Evolutionary conservation across 108 stramenopile species (phyloP).

Genomic region (Licmophora abbreviata): DNA sequence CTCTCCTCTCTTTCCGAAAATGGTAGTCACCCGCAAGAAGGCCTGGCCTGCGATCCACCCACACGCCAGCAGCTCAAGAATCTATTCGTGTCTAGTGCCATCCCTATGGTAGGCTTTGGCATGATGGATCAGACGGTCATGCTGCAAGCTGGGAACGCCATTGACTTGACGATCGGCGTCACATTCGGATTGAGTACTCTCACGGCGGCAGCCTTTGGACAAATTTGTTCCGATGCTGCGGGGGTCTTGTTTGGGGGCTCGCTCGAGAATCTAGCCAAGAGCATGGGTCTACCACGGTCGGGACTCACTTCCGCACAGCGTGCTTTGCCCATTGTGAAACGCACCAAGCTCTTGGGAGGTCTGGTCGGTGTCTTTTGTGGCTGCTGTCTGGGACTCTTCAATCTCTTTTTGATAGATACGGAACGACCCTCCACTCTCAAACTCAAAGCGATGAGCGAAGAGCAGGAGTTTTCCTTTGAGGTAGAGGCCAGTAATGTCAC

Average conservation of each 20-base stretch:
- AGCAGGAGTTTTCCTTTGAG: conserved; percentile 49
- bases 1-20: no score
- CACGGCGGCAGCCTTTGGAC: conserved; percentile 63
- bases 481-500: conserved; percentile 51
- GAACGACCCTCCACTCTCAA: conserved; percentile 47
- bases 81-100: conserved; percentile 20
- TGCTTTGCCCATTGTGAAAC: conserved; percentile 20
- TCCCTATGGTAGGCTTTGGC: conserved; percentile 64
- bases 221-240: conserved; percentile 28
- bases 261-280: conserved; percentile 21
- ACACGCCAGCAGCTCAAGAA: conserved; percentile 2
- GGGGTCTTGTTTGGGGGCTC: conserved; percentile 51
- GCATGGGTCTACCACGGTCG: conserved; percentile 20
- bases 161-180: conserved; percentile 63
- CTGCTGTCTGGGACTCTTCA: conserved; percentile 55
- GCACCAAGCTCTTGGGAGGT: conserved; percentile 21
- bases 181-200: conserved; percentile 58
- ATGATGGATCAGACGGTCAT: conserved; percentile 75
- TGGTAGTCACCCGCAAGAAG: no score
- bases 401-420: conserved; percentile 65
- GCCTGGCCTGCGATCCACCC: no score
- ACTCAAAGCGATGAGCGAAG: conserved; percentile 42
- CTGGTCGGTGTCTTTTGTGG: conserved; percentile 49
- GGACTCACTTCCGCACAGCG: conserved; percentile 23
- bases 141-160: conserved; percentile 56